These are phyloP conservation scores for Pseudozyma pruni DNA, from an alignment of 1,284 basidiomycete species.

Conservation along the genomic window DNA sequence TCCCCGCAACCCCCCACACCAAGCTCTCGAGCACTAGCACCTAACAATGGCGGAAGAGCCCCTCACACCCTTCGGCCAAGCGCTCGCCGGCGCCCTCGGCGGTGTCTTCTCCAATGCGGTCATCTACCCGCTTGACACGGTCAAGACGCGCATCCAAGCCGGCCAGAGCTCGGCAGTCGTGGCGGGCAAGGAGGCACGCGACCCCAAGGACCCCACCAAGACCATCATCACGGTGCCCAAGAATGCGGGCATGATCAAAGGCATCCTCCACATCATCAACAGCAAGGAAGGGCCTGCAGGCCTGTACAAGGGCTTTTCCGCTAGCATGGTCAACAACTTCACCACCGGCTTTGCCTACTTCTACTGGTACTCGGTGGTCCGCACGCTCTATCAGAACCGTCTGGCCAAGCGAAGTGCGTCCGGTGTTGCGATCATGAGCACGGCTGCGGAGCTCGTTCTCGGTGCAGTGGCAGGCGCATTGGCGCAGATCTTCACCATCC, in stretches of 20 bases:
- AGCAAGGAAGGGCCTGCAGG: slow-evolving; percentile 70
- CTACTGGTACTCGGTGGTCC: slow-evolving; percentile 95
- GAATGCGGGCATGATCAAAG: slow-evolving; percentile 60
- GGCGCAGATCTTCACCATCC: slow-evolving; percentile 98
- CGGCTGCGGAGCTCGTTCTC: slow-evolving; percentile 74
- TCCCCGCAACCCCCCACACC: not conserved
- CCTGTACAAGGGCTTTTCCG: slow-evolving; percentile 90
- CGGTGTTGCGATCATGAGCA: slow-evolving; percentile 50
- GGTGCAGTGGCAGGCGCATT: slow-evolving; percentile 93
- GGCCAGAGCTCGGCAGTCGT: slow-evolving; percentile 69
- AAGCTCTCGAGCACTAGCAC: slow-evolving; percentile 7
- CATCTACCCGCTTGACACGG: slow-evolving; percentile 94
- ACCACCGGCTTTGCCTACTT: slow-evolving; percentile 98
- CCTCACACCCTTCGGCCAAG: slow-evolving; percentile 89
- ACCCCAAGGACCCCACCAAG: slow-evolving; percentile 73
- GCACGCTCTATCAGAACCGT: slow-evolving; percentile 75
- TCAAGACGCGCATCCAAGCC: slow-evolving; percentile 91
- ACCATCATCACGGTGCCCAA: slow-evolving; percentile 65
- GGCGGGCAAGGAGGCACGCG: slow-evolving; percentile 69
- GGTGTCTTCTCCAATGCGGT: slow-evolving; percentile 70
- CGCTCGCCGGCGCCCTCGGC: slow-evolving; percentile 92
- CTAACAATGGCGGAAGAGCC: slow-evolving; percentile 67
- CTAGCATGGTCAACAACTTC: slow-evolving; percentile 99
- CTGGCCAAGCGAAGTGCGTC: slow-evolving; percentile 45
- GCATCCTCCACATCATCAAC: slow-evolving; percentile 58